These are phyloP conservation scores for Dactylellina leptospora DNA, from an alignment of 2,329 filamentous ascomycete genomes.

Conservation along the genomic window DNA sequence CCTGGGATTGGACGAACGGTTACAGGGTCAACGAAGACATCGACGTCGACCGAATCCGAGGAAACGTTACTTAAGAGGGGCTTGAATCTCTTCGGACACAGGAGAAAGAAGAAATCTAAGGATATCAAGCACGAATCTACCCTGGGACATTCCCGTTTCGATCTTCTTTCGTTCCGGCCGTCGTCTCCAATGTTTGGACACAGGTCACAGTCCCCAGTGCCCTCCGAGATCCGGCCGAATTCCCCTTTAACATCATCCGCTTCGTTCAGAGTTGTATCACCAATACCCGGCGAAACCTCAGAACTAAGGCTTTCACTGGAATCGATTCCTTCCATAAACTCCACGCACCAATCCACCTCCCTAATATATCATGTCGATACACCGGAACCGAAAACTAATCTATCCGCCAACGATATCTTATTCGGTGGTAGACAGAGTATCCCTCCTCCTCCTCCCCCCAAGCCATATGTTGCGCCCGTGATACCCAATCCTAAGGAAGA, in stretches of 20 bases:
- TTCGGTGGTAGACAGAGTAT: slow-evolving; percentile 49
- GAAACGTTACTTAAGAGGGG: slow-evolving; percentile 40
- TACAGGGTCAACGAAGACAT: slow-evolving; percentile 38
- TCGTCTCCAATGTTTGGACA: slow-evolving; percentile 47
- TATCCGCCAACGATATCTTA: slow-evolving; percentile 46
- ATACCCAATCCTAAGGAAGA: slow-evolving; percentile 50
- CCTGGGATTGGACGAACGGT: slow-evolving; percentile 30
- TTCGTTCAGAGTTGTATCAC: slow-evolving; percentile 39
- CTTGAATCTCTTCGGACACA: slow-evolving; percentile 40
- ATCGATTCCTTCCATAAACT: slow-evolving; percentile 37
- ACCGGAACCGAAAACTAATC: slow-evolving; percentile 46
- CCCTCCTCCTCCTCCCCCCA: slow-evolving; percentile 47
- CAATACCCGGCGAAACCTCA: slow-evolving; percentile 31
- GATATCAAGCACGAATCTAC: slow-evolving; percentile 32
- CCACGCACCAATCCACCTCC: no score
- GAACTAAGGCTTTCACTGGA: slow-evolving; percentile 40
- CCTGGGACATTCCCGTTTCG: slow-evolving; percentile 31
- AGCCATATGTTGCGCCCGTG: slow-evolving; percentile 35
- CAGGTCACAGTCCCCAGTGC: slow-evolving; percentile 28
- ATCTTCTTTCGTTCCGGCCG: slow-evolving; percentile 40
- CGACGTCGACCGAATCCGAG: slow-evolving; percentile 42
- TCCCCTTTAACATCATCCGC: slow-evolving; percentile 32
- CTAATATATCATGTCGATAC: slow-evolving; percentile 39
- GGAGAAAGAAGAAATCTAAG: slow-evolving; percentile 47
- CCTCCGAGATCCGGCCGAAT: slow-evolving; percentile 30